Conservation (phyloP, 768 basidiomycete genomes). For the Termitomyces bulborhizus region DNA sequence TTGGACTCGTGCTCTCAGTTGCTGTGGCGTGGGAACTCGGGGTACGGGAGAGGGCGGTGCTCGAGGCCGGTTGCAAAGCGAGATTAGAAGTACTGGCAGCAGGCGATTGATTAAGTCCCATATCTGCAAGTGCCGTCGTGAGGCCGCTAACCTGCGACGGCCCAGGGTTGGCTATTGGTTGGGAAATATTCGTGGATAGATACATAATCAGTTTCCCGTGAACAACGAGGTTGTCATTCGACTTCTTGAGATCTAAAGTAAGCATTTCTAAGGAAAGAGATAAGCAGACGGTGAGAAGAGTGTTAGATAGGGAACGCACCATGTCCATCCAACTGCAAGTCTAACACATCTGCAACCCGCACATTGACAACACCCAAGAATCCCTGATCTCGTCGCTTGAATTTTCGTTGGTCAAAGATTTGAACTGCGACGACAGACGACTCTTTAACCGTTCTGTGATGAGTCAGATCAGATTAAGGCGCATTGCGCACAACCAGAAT, state of each 20-base stretch:
- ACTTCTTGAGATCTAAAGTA: conserved; percentile 94
- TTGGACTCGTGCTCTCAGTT: conserved; percentile 38
- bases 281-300: background rate
- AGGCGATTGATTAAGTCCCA: conserved; percentile 55
- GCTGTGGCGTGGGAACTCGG: conserved; percentile 61
- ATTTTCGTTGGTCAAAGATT: conserved; percentile 99
- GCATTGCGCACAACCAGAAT: background rate
- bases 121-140: conserved; percentile 52
- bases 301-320: conserved; percentile 46
- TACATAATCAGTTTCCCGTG: conserved; percentile 98
- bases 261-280: conserved; percentile 71
- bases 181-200: conserved; percentile 84
- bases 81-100: conserved; percentile 53
- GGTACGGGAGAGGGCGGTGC: conserved; percentile 48
- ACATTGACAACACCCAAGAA: conserved; percentile 98
- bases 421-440: conserved; percentile 97
- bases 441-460: conserved; percentile 83
- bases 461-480: background rate
- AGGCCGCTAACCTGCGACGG: conserved; percentile 64
- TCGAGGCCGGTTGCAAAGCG: conserved; percentile 33
- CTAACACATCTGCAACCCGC: conserved; percentile 83
- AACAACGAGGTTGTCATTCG: conserved; percentile 97
- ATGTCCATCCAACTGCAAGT: conserved; percentile 88
- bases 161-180: conserved; percentile 81
- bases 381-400: conserved; percentile 96